Percentiles rank a stretch among this genome's conserved stretches.
These are phyloP conservation scores for Grosmannia huntii DNA, from an alignment of 2,329 filamentous ascomycete species.

Conservation along the genomic window DNA sequence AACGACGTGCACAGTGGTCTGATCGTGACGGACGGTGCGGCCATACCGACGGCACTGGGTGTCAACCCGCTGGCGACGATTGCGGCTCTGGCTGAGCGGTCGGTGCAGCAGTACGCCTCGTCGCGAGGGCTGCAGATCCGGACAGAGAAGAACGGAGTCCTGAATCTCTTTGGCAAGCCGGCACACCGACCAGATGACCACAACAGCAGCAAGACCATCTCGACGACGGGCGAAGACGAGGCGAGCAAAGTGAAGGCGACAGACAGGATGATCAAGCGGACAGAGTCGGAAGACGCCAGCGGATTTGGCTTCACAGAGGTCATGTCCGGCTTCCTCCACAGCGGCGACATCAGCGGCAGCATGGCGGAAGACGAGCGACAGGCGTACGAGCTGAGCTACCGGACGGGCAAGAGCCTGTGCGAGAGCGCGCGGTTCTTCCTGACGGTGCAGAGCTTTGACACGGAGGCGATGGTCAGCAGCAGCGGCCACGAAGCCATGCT, in stretches of 20 bases:
- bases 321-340: slow-evolving; percentile 49
- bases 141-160: slow-evolving; percentile 29
- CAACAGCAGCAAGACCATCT: neutral
- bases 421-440: slow-evolving; percentile 47
- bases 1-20: slow-evolving; percentile 41
- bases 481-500: slow-evolving; percentile 38
- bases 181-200: slow-evolving; percentile 17
- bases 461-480: slow-evolving; percentile 30
- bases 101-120: slow-evolving; percentile 37
- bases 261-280: slow-evolving; percentile 25
- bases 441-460: slow-evolving; percentile 43
- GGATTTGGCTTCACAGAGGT: slow-evolving; percentile 51
- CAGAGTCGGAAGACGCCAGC: slow-evolving; percentile 28
- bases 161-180: slow-evolving; percentile 44
- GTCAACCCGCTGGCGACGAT: slow-evolving; percentile 60
- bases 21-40: slow-evolving; percentile 47
- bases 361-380: slow-evolving; percentile 30
- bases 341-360: slow-evolving; percentile 13
- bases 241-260: slow-evolving; percentile 20
- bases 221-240: neutral
- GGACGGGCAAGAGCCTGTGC: slow-evolving; percentile 37
- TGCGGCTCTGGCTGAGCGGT: slow-evolving; percentile 53
- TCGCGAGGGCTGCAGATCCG: slow-evolving; percentile 30
- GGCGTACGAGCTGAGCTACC: slow-evolving; percentile 40
- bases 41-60: slow-evolving; percentile 49